Evolutionary conservation across 2,329 filamentous ascomycete genomes (phyloP).

Genomic region (Ophiostoma sp.): DNA sequence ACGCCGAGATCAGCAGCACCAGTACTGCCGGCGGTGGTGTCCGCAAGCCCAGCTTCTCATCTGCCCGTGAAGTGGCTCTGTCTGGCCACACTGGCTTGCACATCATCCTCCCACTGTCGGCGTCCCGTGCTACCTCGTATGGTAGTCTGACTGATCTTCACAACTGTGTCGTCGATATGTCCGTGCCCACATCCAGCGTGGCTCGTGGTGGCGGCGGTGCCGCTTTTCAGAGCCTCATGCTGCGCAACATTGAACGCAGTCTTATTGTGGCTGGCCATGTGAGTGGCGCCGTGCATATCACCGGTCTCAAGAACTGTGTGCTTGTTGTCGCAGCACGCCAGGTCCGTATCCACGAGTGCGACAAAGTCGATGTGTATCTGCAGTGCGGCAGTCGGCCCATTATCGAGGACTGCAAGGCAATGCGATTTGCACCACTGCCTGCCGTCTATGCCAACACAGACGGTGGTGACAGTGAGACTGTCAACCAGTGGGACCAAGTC

Average conservation of each 20-base stretch:
- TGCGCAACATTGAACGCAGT: slow-evolving; percentile 69
- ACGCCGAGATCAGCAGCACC: slow-evolving; percentile 50
- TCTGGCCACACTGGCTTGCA: slow-evolving; percentile 67
- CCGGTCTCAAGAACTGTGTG: slow-evolving; percentile 69
- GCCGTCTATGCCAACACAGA: slow-evolving; percentile 31
- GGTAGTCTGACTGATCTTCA: slow-evolving; percentile 70
- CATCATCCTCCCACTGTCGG: slow-evolving; percentile 73
- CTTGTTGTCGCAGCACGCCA: slow-evolving; percentile 80
- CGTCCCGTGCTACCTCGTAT: slow-evolving; percentile 69
- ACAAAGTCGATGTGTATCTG: slow-evolving; percentile 79
- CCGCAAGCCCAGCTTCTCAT: slow-evolving; percentile 64
- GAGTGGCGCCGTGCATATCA: slow-evolving; percentile 79
- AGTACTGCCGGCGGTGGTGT: slow-evolving; percentile 43
- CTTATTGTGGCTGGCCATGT: slow-evolving; percentile 79
- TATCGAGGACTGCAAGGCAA: slow-evolving; percentile 79
- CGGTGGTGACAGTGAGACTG: slow-evolving; percentile 36
- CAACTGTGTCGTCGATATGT: slow-evolving; percentile 78
- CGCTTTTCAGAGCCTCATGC: slow-evolving; percentile 66
- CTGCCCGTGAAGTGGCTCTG: slow-evolving; percentile 63
- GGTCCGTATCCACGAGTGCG: slow-evolving; percentile 87
- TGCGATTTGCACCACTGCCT: slow-evolving; percentile 77
- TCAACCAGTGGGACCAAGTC: slow-evolving; percentile 83
- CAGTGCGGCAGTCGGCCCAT: slow-evolving; percentile 82
- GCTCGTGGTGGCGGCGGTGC: slow-evolving; percentile 40
- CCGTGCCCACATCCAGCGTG: slow-evolving; percentile 56